Base-by-base conservation (phyloP, 1,284 basidiomycete species). In the Rhizopogon hawkerae region DNA sequence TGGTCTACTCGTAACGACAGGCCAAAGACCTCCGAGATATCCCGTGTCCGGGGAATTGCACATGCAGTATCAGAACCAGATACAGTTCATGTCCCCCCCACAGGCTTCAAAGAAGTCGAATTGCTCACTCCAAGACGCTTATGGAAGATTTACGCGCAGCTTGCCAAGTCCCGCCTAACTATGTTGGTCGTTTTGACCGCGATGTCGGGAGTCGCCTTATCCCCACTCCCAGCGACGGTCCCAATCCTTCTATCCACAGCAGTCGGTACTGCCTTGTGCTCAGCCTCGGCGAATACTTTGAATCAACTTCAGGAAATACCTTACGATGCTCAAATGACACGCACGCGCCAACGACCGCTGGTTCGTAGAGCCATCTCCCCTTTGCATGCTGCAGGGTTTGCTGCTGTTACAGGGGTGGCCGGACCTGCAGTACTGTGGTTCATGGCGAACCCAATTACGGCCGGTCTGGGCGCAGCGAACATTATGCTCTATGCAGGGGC, bases 301-400 rank as follows among this genome's bases (percentile, higher is more conserved):
- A 99, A 99, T 69, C 93, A 99, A 67, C 72, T 98, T 2, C 85
- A 94, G 60, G 96, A 99, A 67, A 77, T 90, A 3, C 96, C 96
- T 0, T 90, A 95, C 54, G 96, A 99, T 63, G 93, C 96, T 0
- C 96, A 99, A 66, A 98, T 98, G 83, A 77, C 84, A 0, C 82
- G 96, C 35, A 99, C 96, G 0, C 80, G 94, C 13, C 84, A 77
- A 42, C 75, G 96, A 21, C 94, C 94, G 0, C 79, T 99, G n/a
- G 92, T 93, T 0, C 79, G 89, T 10, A 76, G 87, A 31, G 81
- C 83, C 6, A 81, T 98, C 49, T 83, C 83, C 1, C 86, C 92
- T 0, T 67, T 89, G 14, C 95, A 98, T 65, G 94, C 93, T 0
- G 76, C 84, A 5, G 73, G 74, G 3, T 97, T 98, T 58, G 96